Evolutionary conservation across 495 filamentous ascomycete species (phyloP).

Genomic region (Cryomyces minteri): DNA sequence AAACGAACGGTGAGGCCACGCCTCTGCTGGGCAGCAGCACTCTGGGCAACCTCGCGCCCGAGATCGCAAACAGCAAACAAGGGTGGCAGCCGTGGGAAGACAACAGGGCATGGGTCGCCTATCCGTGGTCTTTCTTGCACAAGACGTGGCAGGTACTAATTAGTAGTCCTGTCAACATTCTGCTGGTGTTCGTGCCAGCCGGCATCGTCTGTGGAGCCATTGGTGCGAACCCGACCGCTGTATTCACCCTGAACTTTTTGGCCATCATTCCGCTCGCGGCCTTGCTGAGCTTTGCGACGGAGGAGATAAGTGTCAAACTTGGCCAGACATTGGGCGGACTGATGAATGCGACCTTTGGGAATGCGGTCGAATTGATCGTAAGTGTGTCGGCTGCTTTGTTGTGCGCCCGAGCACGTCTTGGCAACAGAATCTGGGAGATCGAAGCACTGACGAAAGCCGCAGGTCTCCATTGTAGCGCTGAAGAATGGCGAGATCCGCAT

Average conservation of each 20-base stretch:
- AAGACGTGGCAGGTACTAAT: constrained; percentile 34
- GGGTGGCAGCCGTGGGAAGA: neutral
- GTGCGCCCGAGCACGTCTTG: constrained; percentile 1
- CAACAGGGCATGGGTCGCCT: constrained; percentile 17
- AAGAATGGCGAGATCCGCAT: constrained; percentile 76
- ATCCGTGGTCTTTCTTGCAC: constrained; percentile 31
- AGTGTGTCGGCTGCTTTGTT: constrained; percentile 10
- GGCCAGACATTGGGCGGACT: constrained; percentile 84
- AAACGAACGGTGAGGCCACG: no score
- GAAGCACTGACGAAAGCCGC: neutral
- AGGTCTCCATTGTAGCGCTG: constrained; percentile 91
- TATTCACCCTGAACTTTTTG: constrained; percentile 85
- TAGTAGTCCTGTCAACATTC: constrained; percentile 65
- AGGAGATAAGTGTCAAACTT: constrained; percentile 68
- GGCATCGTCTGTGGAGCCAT: constrained; percentile 62
- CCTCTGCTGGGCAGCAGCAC: no score
- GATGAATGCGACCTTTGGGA: constrained; percentile 92
- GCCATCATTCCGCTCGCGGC: constrained; percentile 90
- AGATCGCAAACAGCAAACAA: no score
- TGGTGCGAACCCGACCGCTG: constrained; percentile 53
- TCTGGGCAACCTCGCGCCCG: no score
- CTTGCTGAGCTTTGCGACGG: constrained; percentile 85
- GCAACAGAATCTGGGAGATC: constrained; percentile 1
- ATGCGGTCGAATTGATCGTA: constrained; percentile 97
- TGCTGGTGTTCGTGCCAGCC: constrained; percentile 78